Conservation (phyloP, 148 eudicot genomes). For the Chenopodium album region DNA sequence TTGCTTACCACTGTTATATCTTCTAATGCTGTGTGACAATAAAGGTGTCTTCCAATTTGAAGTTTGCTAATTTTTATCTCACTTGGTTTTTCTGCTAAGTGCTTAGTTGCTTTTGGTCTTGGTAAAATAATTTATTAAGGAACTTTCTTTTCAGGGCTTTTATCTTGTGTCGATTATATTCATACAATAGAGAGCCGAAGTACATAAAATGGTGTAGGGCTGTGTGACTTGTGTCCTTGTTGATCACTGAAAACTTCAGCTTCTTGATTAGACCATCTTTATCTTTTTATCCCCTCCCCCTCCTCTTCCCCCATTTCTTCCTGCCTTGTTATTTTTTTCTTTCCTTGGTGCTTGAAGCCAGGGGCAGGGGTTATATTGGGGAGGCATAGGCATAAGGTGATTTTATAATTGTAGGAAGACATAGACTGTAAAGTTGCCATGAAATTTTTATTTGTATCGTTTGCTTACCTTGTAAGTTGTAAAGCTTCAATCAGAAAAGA, state of each 20-base stretch:
- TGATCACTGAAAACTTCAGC: not conserved
- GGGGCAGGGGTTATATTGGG: not conserved
- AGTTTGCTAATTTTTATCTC: not conserved
- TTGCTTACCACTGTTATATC: not conserved
- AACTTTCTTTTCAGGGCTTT: not conserved
- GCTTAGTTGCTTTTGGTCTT: not conserved
- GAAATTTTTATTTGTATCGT: not conserved
- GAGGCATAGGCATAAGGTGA: not conserved
- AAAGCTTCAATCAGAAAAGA: not conserved
- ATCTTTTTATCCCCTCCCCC: not conserved
- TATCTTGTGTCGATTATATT: not conserved
- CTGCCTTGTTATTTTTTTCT: not conserved
- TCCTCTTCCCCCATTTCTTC: not conserved
- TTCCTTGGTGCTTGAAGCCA: not conserved
- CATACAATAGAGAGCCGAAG: not conserved
- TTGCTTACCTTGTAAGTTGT: not conserved
- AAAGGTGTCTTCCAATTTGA: not conserved
- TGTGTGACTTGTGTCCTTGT: not conserved
- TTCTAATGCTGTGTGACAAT: conserved; percentile 9
- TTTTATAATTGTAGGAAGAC: not conserved
- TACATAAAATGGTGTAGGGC: not conserved
- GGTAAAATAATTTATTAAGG: not conserved
- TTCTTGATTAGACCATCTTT: not conserved
- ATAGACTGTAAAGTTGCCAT: not conserved
- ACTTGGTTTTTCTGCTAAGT: not conserved